A percentile compares a stretch with the other conserved stretches of the same genome.
phyloP scores from a whole-genome alignment of 2,329 filamentous ascomycete species.

The Pseudocercospora macadamiae region DNA sequence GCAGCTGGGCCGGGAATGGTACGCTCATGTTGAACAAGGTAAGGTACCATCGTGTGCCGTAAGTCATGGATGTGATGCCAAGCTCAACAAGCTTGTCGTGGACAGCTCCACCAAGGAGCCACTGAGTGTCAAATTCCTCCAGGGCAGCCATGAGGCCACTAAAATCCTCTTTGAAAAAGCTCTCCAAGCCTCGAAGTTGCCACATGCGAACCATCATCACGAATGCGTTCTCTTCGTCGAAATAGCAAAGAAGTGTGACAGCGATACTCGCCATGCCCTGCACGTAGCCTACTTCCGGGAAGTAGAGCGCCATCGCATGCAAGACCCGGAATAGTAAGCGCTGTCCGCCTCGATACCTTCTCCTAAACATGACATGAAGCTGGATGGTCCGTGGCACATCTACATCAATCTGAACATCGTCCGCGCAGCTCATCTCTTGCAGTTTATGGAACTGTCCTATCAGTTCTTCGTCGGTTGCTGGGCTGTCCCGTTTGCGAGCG shows the following conservation, averaged over 20 bases:
- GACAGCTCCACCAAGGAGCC: conserved; percentile 80
- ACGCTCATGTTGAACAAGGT: conserved; percentile 97
- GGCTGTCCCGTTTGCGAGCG: conserved; percentile 65
- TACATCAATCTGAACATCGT: conserved; percentile 95
- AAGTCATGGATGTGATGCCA: conserved; percentile 83
- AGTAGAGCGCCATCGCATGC: conserved; percentile 88
- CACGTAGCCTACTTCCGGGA: conserved; percentile 89
- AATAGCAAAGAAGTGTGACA: conserved; percentile 92
- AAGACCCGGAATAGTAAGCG: conserved; percentile 88
- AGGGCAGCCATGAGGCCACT: conserved; percentile 83
- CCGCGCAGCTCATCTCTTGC: conserved; percentile 73
- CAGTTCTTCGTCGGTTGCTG: conserved; percentile 69
- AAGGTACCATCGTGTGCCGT: conserved; percentile 95
- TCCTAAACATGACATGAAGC: conserved; percentile 95
- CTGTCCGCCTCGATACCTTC: conserved; percentile 88
- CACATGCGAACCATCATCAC: conserved; percentile 96
- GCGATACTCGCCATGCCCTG: conserved; percentile 96
- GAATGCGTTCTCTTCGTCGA: conserved; percentile 91
- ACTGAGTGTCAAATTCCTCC: conserved; percentile 79
- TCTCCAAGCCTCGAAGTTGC: conserved; percentile 82
- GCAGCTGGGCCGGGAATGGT: conserved; percentile 88
- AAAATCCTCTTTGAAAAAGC: conserved; percentile 83
- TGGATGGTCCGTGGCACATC: conserved; percentile 95
- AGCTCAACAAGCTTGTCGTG: conserved; percentile 76
- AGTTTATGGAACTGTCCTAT: conserved; percentile 72